Percentiles rank a stretch among this genome's conserved stretches.
Evolutionary conservation across 78 protist genomes (phyloP).

Genomic region (Dictyostelium purpureum): DNA sequence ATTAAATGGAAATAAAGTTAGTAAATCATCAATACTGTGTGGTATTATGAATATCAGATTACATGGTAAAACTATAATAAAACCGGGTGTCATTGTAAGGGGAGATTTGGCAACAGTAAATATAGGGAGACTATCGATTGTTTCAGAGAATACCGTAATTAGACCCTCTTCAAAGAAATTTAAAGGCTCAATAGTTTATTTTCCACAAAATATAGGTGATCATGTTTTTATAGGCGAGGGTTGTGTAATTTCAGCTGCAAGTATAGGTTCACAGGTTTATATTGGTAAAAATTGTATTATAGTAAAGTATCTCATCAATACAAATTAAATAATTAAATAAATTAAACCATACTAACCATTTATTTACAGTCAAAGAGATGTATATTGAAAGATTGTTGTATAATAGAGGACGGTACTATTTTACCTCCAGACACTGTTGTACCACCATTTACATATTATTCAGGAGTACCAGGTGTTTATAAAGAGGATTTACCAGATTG

Average conservation of each 20-base stretch:
- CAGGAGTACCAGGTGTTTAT: slow-evolving; percentile 47
- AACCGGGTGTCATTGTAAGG: slow-evolving; percentile 57
- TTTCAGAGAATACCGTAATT: slow-evolving; percentile 44
- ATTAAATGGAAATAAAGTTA: slow-evolving; percentile 74
- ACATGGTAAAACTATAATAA: slow-evolving; percentile 65
- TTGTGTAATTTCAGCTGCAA: slow-evolving; percentile 65
- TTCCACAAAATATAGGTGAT: slow-evolving; percentile 63
- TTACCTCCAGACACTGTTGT: slow-evolving; percentile 78
- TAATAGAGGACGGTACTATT: slow-evolving; percentile 46
- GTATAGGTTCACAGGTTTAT: slow-evolving; percentile 65
- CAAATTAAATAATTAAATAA: neutral
- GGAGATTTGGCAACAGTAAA: slow-evolving; percentile 74
- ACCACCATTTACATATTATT: slow-evolving; percentile 59
- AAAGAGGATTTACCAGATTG: slow-evolving; percentile 68
- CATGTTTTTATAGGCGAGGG: slow-evolving; percentile 53
- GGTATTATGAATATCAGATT: slow-evolving; percentile 71
- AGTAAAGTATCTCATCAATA: slow-evolving; percentile 8
- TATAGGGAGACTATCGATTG: slow-evolving; percentile 54
- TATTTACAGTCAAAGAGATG: slow-evolving; percentile 65
- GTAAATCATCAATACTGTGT: slow-evolving; percentile 57
- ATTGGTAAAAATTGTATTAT: slow-evolving; percentile 75
- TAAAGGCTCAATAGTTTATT: slow-evolving; percentile 61
- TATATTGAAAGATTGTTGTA: slow-evolving; percentile 78
- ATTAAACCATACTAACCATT: neutral
- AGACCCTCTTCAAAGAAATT: slow-evolving; percentile 74